Conservation (phyloP, 1,139 yeast species). For the Pichia sp. region DNA sequence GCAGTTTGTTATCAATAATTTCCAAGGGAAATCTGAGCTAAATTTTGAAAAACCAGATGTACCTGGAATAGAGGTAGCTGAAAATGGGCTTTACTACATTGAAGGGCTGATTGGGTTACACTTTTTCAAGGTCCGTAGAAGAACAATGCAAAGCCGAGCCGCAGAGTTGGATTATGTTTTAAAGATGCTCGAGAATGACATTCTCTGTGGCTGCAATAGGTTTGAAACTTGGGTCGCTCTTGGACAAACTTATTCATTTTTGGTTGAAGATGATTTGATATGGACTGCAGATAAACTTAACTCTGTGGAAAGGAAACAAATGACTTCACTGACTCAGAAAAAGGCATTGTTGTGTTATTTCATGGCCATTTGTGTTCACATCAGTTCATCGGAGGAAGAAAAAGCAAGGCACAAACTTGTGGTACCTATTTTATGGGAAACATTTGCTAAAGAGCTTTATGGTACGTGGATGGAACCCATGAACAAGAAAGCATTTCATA, state of each 20-base stretch:
- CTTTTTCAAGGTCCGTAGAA: conserved; percentile 61
- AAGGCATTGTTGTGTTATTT: conserved; percentile 68
- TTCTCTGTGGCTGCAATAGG: conserved; percentile 60
- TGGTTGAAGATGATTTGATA: conserved; percentile 83
- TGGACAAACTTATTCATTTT: conserved; percentile 73
- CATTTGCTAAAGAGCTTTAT: conserved; percentile 58
- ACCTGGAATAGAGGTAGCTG: conserved; percentile 36
- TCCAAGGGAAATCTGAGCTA: conserved; percentile 50
- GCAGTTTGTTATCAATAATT: conserved; percentile 48
- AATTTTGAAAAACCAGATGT: conserved; percentile 37
- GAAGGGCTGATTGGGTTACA: conserved; percentile 68
- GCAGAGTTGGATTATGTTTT: conserved; percentile 78
- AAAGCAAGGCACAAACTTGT: conserved; percentile 28
- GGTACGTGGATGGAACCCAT: conserved; percentile 64
- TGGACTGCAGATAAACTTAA: conserved; percentile 88
- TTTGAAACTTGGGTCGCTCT: conserved; percentile 83
- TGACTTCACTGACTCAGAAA: conserved; percentile 63
- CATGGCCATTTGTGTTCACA: conserved; percentile 61
- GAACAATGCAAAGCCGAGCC: conserved; percentile 72
- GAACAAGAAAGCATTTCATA: conserved; percentile 52
- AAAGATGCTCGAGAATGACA: conserved; percentile 59
- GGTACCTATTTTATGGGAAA: conserved; percentile 49
- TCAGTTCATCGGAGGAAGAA: conserved; percentile 31
- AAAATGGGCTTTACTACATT: conserved; percentile 65
- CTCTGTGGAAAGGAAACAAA: conserved; percentile 54